Evolutionary conservation across 345 rosid genomes (phyloP).

Genomic region (Boechera divaricarpa): DNA sequence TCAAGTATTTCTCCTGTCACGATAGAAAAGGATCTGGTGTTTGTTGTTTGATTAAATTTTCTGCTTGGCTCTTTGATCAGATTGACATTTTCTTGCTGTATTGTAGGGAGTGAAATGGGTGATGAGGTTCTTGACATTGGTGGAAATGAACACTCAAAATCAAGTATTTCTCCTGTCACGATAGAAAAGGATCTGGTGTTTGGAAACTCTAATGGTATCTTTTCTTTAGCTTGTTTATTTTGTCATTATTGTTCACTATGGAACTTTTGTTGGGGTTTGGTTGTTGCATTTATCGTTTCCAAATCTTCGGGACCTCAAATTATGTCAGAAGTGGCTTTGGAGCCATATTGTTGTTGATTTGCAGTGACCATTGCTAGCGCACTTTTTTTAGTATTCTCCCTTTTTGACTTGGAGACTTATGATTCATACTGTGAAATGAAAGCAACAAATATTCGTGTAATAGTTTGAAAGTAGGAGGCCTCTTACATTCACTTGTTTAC

Average conservation of each 20-base stretch:
- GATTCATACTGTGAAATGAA: conserved; percentile 10
- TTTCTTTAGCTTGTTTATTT: conserved; percentile 16
- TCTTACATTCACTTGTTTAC: not conserved
- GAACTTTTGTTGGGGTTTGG: not conserved
- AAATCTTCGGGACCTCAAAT: conserved; percentile 5
- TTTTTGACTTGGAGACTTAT: not conserved
- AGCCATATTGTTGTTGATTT: conserved; percentile 6
- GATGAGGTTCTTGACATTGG: conserved; percentile 82
- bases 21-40: conserved; percentile 61
- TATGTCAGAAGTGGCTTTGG: conserved; percentile 2
- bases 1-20: conserved; percentile 55
- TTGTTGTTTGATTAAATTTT: conserved; percentile 30
- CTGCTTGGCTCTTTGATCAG: conserved; percentile 7
- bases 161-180: conserved; percentile 55
- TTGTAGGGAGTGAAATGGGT: conserved; percentile 61
- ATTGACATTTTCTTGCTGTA: conserved; percentile 8
- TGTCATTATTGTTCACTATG: not conserved
- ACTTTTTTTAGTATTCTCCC: not conserved
- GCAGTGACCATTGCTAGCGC: not conserved
- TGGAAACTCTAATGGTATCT: conserved; percentile 60
- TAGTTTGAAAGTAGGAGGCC: conserved; percentile 10
- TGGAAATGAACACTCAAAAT: conserved; percentile 62
- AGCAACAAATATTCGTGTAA: not conserved
- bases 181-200: conserved; percentile 63
- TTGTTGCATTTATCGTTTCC: conserved; percentile 11